phyloP scores from a whole-genome alignment of 768 basidiomycete species.

The Leccinum sublutescens region DNA sequence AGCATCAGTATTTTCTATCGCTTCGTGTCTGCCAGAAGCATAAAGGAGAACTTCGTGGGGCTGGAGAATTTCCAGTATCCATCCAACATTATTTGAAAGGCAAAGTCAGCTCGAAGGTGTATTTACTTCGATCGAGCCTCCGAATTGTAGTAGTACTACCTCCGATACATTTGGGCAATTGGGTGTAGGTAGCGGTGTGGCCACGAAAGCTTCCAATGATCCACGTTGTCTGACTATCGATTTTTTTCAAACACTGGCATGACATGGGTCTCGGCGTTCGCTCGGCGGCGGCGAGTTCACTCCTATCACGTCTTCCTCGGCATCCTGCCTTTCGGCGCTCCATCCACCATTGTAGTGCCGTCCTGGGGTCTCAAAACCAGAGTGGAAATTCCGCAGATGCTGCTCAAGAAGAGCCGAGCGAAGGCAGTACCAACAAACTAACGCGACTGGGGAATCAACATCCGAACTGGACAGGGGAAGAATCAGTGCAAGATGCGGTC shows the following conservation, averaged over 20 bases:
- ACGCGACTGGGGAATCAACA: slow-evolving; percentile 43
- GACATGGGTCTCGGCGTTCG: not conserved
- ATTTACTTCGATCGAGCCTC: not conserved
- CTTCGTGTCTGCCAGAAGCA: slow-evolving; percentile 84
- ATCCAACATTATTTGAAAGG: slow-evolving; percentile 67
- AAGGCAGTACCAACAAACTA: slow-evolving; percentile 19
- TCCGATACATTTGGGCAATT: not conserved
- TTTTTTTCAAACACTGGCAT: not conserved
- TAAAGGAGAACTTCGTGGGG: slow-evolving; percentile 96
- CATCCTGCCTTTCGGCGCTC: not conserved
- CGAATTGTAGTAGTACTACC: not conserved
- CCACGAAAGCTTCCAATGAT: not conserved
- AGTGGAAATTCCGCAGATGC: slow-evolving; percentile 64
- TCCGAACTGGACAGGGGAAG: slow-evolving; percentile 78
- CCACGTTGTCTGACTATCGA: not conserved
- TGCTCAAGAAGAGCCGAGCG: slow-evolving; percentile 19
- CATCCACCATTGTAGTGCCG: slow-evolving; percentile 5
- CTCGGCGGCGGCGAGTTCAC: not conserved
- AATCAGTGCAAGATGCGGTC: slow-evolving; percentile 64
- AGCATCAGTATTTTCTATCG: slow-evolving; percentile 75
- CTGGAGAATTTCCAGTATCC: slow-evolving; percentile 83
- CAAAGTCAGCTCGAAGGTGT: not conserved
- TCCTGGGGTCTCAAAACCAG: slow-evolving; percentile 12
- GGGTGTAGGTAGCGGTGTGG: not conserved
- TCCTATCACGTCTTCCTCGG: not conserved